Conservation (phyloP, 1,284 basidiomycete genomes). For the Malassezia nana region DNA sequence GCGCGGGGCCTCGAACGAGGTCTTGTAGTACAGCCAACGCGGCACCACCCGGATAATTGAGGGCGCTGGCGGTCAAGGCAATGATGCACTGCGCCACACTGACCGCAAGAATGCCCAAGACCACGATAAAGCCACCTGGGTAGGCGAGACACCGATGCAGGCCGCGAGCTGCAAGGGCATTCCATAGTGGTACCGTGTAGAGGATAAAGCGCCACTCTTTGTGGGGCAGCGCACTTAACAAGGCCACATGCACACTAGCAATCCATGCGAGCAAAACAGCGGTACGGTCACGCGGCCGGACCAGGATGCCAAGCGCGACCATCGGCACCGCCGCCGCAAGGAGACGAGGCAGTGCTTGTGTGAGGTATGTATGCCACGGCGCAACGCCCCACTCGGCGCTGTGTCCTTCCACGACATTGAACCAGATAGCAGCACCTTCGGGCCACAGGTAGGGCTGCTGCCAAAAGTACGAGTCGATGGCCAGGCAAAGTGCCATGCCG, state of each 20-base stretch:
- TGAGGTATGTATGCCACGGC: conserved; percentile 64
- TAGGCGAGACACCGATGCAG: background rate
- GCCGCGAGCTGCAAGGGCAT: conserved; percentile 65
- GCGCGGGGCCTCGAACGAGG: conserved; percentile 2
- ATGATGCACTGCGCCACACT: conserved; percentile 6
- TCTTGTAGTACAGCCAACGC: conserved; percentile 62
- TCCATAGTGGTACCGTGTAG: conserved; percentile 72
- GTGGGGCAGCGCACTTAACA: conserved; percentile 63
- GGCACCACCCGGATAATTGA: conserved; percentile 82
- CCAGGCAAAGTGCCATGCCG: conserved; percentile 30
- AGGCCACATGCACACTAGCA: conserved; percentile 54
- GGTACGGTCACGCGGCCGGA: conserved; percentile 47
- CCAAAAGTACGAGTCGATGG: conserved; percentile 83
- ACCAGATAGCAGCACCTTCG: conserved; percentile 67
- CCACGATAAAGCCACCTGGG: conserved; percentile 15
- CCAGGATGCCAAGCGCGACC: conserved; percentile 52
- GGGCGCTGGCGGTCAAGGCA: conserved; percentile 56
- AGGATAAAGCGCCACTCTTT: conserved; percentile 89
- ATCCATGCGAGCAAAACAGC: conserved; percentile 29
- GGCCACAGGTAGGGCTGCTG: conserved; percentile 61
- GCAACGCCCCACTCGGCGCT: conserved; percentile 82
- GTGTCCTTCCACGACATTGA: conserved; percentile 79
- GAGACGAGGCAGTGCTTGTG: conserved; percentile 65
- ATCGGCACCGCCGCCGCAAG: conserved; percentile 60
- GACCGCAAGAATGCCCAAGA: background rate